Evolutionary conservation across 2,329 filamentous ascomycete species (phyloP).

Genomic region (Alternaria sp.): DNA sequence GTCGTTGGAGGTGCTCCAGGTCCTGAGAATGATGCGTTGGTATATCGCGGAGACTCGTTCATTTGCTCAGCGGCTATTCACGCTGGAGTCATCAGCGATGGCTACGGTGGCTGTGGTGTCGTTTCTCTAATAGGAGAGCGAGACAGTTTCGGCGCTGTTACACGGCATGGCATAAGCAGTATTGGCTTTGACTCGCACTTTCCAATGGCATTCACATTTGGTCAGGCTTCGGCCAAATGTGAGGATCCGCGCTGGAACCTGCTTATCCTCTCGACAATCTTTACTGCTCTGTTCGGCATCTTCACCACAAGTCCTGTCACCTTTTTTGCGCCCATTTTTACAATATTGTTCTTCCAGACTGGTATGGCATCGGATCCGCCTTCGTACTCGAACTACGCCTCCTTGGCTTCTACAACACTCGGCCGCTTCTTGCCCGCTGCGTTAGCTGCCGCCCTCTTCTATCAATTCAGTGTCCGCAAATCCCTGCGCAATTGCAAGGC

Average conservation of each 20-base stretch:
- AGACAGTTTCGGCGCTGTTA: constrained; percentile 28
- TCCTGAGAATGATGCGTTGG: constrained; percentile 12
- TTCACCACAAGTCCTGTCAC: constrained; percentile 40
- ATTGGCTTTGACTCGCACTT: constrained; percentile 46
- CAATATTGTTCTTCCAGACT: constrained; percentile 46
- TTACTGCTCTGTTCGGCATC: constrained; percentile 42
- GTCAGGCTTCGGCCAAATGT: constrained; percentile 32
- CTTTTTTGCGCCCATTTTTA: constrained; percentile 43
- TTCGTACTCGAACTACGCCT: constrained; percentile 38
- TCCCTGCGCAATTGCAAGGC: constrained; percentile 41
- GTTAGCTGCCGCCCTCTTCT: constrained; percentile 42
- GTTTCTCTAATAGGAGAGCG: constrained; percentile 38
- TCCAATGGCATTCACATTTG: constrained; percentile 46
- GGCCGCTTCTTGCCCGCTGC: constrained; percentile 47
- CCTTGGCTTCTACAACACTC: constrained; percentile 42
- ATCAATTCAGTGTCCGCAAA: constrained; percentile 36
- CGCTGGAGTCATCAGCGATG: constrained; percentile 40
- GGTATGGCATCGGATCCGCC: constrained; percentile 50
- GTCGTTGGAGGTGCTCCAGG: constrained; percentile 68
- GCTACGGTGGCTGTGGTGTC: constrained; percentile 46
- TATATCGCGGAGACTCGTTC: constrained; percentile 51
- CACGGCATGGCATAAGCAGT: constrained; percentile 44
- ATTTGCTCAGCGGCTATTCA: constrained; percentile 50
- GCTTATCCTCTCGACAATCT: constrained; percentile 43
- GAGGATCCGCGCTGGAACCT: constrained; percentile 46